Conservation (phyloP, 345 rosid species). For the Brassica nigra region DNA sequence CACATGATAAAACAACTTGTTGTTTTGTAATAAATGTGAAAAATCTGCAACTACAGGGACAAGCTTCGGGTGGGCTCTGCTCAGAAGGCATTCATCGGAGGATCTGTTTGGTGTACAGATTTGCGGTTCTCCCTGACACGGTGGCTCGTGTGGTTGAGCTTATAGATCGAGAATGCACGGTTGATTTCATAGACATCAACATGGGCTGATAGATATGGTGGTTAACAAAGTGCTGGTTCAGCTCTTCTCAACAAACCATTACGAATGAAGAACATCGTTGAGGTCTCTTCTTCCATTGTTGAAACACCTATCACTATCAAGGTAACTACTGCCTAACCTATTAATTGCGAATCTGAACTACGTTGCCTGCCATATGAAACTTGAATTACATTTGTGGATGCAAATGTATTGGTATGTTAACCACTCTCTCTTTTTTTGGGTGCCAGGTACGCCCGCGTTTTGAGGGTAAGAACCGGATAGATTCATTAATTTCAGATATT, state of each 20-base stretch:
- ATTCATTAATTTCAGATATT: conserved; percentile 73
- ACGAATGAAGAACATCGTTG: conserved; percentile 76
- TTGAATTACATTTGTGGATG: conserved; percentile 3
- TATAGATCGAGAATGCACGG: conserved; percentile 69
- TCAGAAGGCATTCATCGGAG: conserved; percentile 86
- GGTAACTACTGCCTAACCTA: conserved; percentile 44
- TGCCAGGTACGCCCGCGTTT: conserved; percentile 80
- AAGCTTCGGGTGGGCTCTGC: conserved; percentile 99
- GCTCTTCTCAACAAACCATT: conserved; percentile 76
- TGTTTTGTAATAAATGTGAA: background rate
- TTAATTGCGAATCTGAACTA: background rate
- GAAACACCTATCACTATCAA: conserved; percentile 84
- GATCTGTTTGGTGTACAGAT: conserved; percentile 96
- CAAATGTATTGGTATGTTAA: conserved; percentile 3
- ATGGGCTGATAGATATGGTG: conserved; percentile 94
- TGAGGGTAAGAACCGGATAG: conserved; percentile 80
- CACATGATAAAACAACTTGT: background rate
- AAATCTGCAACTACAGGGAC: conserved; percentile 57
- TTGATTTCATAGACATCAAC: conserved; percentile 93
- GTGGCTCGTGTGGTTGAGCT: conserved; percentile 76
- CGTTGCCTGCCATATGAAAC: background rate
- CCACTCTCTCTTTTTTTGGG: conserved; percentile 4
- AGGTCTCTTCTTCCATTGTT: conserved; percentile 70
- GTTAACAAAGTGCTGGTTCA: conserved; percentile 96
- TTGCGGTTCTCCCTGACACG: conserved; percentile 84